Base-by-base conservation (phyloP, 2,329 filamentous ascomycete genomes). In the Claviceps fusiformis region DNA sequence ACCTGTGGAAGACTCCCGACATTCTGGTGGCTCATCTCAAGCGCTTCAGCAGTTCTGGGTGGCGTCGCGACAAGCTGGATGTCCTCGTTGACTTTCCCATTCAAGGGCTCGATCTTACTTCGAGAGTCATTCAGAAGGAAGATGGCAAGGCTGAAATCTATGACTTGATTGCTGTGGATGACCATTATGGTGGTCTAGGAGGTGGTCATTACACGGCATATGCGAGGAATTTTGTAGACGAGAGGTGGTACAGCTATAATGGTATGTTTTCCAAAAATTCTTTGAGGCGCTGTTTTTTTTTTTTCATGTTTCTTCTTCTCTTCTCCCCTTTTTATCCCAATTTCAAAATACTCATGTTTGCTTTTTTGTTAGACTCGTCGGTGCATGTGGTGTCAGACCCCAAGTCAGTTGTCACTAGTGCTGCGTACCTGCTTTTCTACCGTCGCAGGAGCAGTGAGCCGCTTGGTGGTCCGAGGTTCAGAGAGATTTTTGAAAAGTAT, bases 171-270 rank as follows among this genome's bases (percentile, higher is more conserved):
- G 93, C 86, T 15, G 90, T 98, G 1, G 93, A 98, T 69, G 92
- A 95, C 66, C 93, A 98, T 69, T 95, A 87, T 67, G 93, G 93
- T 58, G 89, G 90, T 35, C 80, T 98, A 43, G 90, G 90, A 57
- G 93, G 93, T 46, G 93, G 93, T 0, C 93, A 98, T 70, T 98
- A 98, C 72, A 97, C 91, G 24, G 93, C 93, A 33, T 91, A 85
- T 68, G 91, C 90, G 44, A 91, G 89, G 73, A 97, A 95, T 68
- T 96, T 95, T 70, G 77, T 87, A 58, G 89, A 95, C 64, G 80
- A 80, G 56, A 77, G 87, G 68, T 98, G 93, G 93, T 96, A 96
- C 68, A 88, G 95, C 62, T 97, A 95, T 69, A 97, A 98, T 68
- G 92, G 91, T 93, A 76, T 71, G 84, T 71, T 27, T 46, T 33